phyloP scores from a whole-genome alignment of 108 stramenopile genomes.

The Fragilaria crotonensis region DNA sequence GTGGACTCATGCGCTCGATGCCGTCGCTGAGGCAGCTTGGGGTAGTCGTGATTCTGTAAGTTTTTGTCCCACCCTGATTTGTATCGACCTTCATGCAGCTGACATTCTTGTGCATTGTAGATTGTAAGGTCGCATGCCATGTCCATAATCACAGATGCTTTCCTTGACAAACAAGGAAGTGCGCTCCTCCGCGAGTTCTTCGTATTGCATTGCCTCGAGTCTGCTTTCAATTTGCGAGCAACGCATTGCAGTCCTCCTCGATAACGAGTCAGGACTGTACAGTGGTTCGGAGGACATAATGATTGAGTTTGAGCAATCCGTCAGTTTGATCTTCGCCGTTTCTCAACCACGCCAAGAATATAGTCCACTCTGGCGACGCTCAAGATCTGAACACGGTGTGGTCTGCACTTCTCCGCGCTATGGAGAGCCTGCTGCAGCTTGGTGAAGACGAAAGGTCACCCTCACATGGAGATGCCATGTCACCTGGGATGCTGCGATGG shows the following conservation, averaged over 20 bases:
- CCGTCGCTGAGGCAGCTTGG: slow-evolving; percentile 54
- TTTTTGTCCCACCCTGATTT: slow-evolving; percentile 7
- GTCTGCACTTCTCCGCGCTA: slow-evolving; percentile 49
- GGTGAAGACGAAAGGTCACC: not conserved
- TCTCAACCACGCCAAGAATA: slow-evolving; percentile 57
- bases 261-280: slow-evolving; percentile 12
- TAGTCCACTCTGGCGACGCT: slow-evolving; percentile 23
- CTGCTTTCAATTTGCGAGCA: slow-evolving; percentile 65
- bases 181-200: slow-evolving; percentile 38
- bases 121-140: slow-evolving; percentile 74
- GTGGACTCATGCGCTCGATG: slow-evolving; percentile 25
- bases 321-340: slow-evolving; percentile 77
- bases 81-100: no score
- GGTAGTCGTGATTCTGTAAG: slow-evolving; percentile 56
- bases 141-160: slow-evolving; percentile 69
- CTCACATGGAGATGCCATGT: not conserved
- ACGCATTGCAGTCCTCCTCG: slow-evolving; percentile 45
- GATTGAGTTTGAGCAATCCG: slow-evolving; percentile 75
- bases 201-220: slow-evolving; percentile 44
- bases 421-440: slow-evolving; percentile 34
- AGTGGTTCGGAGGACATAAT: slow-evolving; percentile 42
- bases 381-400: slow-evolving; percentile 45
- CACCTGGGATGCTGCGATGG: slow-evolving; percentile 1
- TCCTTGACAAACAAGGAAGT: slow-evolving; percentile 61
- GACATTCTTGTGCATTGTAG: no score